Percentiles rank a stretch among this genome's conserved stretches.
Evolutionary conservation across 1,284 basidiomycete species (phyloP).

Genomic region (Dichomitus squalens): DNA sequence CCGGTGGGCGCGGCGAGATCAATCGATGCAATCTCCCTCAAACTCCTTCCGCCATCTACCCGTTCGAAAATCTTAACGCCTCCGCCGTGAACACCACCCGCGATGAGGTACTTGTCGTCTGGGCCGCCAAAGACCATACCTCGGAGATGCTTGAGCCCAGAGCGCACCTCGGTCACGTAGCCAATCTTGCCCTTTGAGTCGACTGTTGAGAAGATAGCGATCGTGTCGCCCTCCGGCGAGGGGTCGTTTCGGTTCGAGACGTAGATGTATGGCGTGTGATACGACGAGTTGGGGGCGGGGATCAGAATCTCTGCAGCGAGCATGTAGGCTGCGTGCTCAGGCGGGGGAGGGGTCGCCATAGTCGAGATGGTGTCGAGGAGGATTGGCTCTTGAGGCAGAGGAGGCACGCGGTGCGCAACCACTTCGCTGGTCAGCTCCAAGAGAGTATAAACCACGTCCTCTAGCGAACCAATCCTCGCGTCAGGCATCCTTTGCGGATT

Average conservation of each 20-base stretch:
- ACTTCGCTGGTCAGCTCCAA: conserved; percentile 64
- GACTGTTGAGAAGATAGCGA: conserved; percentile 52
- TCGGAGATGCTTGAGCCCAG: conserved; percentile 39
- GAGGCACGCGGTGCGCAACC: conserved; percentile 51
- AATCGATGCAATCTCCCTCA: conserved; percentile 35
- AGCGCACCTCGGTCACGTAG: conserved; percentile 36
- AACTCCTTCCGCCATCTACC: conserved; percentile 35
- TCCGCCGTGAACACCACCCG: conserved; percentile 35
- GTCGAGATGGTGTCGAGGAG: conserved; percentile 47
- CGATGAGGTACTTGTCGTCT: conserved; percentile 37
- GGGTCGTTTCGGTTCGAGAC: conserved; percentile 68
- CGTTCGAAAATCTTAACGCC: conserved; percentile 40
- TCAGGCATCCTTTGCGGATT: neutral
- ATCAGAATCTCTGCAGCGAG: conserved; percentile 52
- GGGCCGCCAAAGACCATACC: conserved; percentile 40
- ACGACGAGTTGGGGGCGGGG: conserved; percentile 47
- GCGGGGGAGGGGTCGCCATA: conserved; percentile 44
- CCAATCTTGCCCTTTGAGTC: conserved; percentile 26
- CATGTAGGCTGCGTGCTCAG: conserved; percentile 31
- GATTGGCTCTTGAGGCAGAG: conserved; percentile 41
- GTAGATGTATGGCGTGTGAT: conserved; percentile 61
- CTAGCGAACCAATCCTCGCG: neutral
- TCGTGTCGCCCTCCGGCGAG: conserved; percentile 58
- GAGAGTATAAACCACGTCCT: conserved; percentile 59
- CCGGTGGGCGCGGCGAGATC: conserved; percentile 34